These are phyloP conservation scores for Phaffia australis DNA, from an alignment of 768 basidiomycete genomes.

Conservation along the genomic window DNA sequence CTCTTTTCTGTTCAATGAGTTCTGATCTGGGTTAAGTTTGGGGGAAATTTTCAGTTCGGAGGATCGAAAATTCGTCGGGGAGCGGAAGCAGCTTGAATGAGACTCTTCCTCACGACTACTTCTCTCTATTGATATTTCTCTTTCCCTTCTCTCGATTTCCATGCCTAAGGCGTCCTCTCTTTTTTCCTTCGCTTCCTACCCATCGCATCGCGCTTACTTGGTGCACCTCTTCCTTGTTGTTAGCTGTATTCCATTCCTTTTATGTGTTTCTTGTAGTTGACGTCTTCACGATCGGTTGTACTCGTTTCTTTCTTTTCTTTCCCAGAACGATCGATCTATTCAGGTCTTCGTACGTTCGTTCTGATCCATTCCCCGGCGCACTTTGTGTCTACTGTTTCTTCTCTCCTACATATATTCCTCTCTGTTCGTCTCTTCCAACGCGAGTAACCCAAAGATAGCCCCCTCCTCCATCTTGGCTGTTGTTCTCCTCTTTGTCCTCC, in stretches of 20 bases:
- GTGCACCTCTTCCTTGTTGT: neutral
- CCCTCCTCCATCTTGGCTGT: neutral
- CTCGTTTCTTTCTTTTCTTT: constrained; percentile 3
- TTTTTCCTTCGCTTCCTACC: neutral
- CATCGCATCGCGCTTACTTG: neutral
- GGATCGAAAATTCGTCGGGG: constrained; percentile 4
- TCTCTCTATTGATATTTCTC: neutral
- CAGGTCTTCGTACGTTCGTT: constrained; percentile 7
- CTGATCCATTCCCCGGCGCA: neutral
- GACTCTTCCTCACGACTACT: neutral
- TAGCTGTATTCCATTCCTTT: neutral
- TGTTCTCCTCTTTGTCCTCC: neutral
- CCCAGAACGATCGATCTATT: constrained; percentile 11
- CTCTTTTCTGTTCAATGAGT: neutral
- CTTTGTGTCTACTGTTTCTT: too few species aligned
- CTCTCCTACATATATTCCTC: too few species aligned
- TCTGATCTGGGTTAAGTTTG: neutral
- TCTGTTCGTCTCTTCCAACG: constrained; percentile 6
- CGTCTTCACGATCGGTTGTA: neutral
- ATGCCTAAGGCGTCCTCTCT: neutral
- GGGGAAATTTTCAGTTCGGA: constrained; percentile 2
- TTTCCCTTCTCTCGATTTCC: neutral
- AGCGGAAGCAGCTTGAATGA: constrained; percentile 3
- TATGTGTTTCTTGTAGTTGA: neutral
- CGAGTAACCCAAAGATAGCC: neutral